These are phyloP conservation scores for Salisapilia sapeloensis DNA, from an alignment of 352 stramenopile species.

Conservation along the genomic window DNA sequence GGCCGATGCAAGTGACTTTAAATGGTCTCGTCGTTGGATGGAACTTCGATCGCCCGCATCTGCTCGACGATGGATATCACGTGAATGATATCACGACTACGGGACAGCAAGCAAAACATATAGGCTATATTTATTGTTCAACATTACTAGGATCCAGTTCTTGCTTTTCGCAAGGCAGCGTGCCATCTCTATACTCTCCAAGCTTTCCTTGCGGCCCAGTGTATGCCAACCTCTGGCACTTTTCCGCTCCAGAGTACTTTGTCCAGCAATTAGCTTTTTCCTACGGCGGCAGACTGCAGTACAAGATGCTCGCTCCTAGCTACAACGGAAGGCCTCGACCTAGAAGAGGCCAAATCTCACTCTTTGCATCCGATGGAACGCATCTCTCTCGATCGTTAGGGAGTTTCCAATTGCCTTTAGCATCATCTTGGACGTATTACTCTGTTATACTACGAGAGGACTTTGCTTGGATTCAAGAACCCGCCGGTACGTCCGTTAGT, in stretches of 20 bases:
- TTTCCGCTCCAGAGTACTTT: constrained; percentile 17
- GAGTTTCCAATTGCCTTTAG: constrained; percentile 24
- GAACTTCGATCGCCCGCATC: constrained; percentile 27
- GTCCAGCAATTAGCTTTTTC: constrained; percentile 11
- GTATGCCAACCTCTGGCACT: constrained; percentile 57
- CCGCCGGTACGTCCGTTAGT: constrained; percentile 11
- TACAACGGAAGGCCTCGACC: constrained; percentile 35
- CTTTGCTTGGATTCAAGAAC: constrained; percentile 57
- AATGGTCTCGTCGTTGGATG: constrained; percentile 44
- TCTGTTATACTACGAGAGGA: constrained; percentile 49
- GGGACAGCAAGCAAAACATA: constrained; percentile 21
- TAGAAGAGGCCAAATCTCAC: constrained; percentile 30
- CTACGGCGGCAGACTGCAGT: constrained; percentile 52
- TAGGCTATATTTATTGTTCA: constrained; percentile 15
- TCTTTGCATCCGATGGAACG: constrained; percentile 11
- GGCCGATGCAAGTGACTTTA: constrained; percentile 25
- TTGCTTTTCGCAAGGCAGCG: constrained; percentile 15
- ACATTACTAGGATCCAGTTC: neutral
- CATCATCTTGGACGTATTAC: constrained; percentile 36
- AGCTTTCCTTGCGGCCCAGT: constrained; percentile 43
- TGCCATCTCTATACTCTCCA: constrained; percentile 17
- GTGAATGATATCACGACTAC: constrained; percentile 36
- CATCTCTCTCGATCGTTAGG: constrained; percentile 28
- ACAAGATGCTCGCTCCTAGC: constrained; percentile 45
- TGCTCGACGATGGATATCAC: constrained; percentile 6